Base-by-base conservation (phyloP, 345 rosid species). In the Turnera subulata region DNA sequence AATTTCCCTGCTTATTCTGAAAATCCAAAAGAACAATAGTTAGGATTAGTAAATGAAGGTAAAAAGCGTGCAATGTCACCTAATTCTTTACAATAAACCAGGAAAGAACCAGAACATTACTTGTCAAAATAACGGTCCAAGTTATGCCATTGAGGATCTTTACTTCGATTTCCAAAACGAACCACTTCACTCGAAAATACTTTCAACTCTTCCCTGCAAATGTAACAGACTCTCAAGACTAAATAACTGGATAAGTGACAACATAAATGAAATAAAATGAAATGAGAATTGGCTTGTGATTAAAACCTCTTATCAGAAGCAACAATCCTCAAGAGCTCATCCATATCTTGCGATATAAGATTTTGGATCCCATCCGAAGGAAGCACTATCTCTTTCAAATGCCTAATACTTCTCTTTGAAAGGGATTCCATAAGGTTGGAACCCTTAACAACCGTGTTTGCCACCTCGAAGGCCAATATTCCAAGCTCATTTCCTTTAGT, bases 81-180 rank as follows among this genome's bases (percentile, higher is more conserved):
- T 13, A n/a, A n/a, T n/a, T 13, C 40, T 7, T 37, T 37, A 37
- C 11, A 1, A 37, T 1, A 37, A 37, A 37, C n/a, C n/a, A n/a
- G n/a, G n/a, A n/a, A n/a, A n/a, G n/a, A n/a, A n/a, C n/a, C n/a
- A n/a, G n/a, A 13, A 19, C 62, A 66, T 83, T 84, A 92, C 99
- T 89, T 94, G 42, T 83, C 96, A 69, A 90, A 94, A 72, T 85
- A 90, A 50, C 99, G 97, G 51, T 87, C 90, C 67, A 90, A 74
- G 74, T 82, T 84, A 83, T 94, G 99, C 92, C 89, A 94, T 59
- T 94, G 97, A 69, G 95, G 92, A 83, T 94, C 99, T 79, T 90
- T 90, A 67, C 96, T 84, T 63, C 83, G 89, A 70, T 90, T 90
- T 58, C 99, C 99, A 64, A 94, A 94, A 48, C 99, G 97, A 52